phyloP scores from a whole-genome alignment of 306 rosid species.

The Castanea sativa region DNA sequence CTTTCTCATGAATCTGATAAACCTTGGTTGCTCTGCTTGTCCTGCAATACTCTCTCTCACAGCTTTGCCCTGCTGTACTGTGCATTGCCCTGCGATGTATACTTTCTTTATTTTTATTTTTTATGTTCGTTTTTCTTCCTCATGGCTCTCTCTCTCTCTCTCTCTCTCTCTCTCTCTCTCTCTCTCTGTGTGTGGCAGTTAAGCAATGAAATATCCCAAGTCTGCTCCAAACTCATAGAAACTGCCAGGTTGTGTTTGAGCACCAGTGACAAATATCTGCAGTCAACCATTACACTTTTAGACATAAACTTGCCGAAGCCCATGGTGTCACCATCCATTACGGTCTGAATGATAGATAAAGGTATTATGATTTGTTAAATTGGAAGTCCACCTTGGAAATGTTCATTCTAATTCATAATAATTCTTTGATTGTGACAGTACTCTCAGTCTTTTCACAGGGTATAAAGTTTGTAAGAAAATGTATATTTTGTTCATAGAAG shows the following conservation, averaged over 20 bases:
- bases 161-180: slow-evolving; percentile 7
- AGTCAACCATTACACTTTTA: slow-evolving; percentile 49
- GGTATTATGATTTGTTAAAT: slow-evolving; percentile 16
- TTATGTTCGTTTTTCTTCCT: neutral
- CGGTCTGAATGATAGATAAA: neutral
- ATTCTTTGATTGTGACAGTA: neutral
- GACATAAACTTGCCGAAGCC: slow-evolving; percentile 34
- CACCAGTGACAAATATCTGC: slow-evolving; percentile 50
- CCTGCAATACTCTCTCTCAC: neutral
- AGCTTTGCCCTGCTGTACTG: neutral
- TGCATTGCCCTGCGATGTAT: neutral
- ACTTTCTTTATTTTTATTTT: neutral
- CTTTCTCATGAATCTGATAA: neutral
- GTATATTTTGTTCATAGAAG: neutral
- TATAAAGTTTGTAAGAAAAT: neutral
- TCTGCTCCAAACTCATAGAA: slow-evolving; percentile 61
- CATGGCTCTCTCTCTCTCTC: slow-evolving; percentile 12
- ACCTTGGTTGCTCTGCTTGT: neutral
- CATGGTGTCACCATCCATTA: slow-evolving; percentile 7
- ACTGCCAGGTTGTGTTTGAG: slow-evolving; percentile 72
- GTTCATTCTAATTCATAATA: neutral
- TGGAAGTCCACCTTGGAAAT: neutral
- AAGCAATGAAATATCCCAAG: slow-evolving; percentile 40
- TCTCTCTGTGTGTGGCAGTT: slow-evolving; percentile 31
- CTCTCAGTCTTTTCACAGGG: too few relatives aligned